These are phyloP conservation scores for Jatropha multifida DNA, from an alignment of 441 rosid species.

Conservation along the genomic window DNA sequence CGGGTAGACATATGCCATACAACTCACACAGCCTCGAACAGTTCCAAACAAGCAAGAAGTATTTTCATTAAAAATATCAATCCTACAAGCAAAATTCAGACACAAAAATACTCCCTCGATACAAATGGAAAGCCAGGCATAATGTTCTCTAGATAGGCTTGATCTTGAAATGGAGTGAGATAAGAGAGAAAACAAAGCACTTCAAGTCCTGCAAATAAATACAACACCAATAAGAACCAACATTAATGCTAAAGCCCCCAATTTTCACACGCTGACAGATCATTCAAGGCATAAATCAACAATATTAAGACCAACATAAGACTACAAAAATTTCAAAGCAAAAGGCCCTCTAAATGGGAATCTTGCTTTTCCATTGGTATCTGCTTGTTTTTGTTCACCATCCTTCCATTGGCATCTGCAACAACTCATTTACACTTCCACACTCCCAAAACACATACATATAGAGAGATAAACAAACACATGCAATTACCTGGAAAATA, in stretches of 20 bases:
- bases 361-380: too few relatives aligned
- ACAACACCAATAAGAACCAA: slow-evolving; percentile 20
- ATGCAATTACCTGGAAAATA: background rate
- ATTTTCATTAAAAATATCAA: slow-evolving; percentile 9
- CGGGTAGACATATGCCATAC: slow-evolving; percentile 9
- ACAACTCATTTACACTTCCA: background rate
- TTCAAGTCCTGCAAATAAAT: slow-evolving; percentile 84
- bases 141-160: slow-evolving; percentile 63
- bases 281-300: too few relatives aligned
- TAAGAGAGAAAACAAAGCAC: slow-evolving; percentile 93
- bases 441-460: background rate
- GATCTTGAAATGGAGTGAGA: slow-evolving; percentile 96
- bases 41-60: slow-evolving; percentile 5
- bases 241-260: too few relatives aligned
- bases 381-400: too few relatives aligned
- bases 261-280: too few relatives aligned
- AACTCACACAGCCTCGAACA: slow-evolving; percentile 20
- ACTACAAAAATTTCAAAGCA: too few relatives aligned
- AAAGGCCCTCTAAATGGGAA: too few relatives aligned
- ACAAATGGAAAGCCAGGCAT: background rate
- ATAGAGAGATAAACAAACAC: background rate
- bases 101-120: slow-evolving; percentile 10
- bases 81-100: slow-evolving; percentile 20
- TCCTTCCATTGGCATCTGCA: background rate
- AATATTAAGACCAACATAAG: too few relatives aligned